These are phyloP conservation scores for Leccinum olivaceopallidum DNA, from an alignment of 768 basidiomycete species.

Conservation along the genomic window DNA sequence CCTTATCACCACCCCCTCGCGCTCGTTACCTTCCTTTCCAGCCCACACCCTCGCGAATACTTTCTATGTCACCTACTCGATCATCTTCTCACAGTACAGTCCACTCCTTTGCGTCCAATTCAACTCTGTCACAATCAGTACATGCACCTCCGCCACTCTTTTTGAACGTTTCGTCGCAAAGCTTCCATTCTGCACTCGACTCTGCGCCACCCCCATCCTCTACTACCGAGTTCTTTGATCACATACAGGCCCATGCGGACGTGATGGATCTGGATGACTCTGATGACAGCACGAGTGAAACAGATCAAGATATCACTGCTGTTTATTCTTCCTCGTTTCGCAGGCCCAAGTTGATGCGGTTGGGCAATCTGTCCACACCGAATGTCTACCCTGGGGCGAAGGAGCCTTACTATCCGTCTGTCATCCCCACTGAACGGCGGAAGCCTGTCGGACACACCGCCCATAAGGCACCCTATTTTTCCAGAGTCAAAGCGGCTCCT, in stretches of 20 bases:
- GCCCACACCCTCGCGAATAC: slow-evolving; percentile 17
- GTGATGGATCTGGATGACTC: slow-evolving; percentile 75
- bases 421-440: slow-evolving; percentile 38
- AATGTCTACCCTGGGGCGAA: slow-evolving; percentile 49
- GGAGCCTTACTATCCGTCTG: slow-evolving; percentile 37
- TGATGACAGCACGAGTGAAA: slow-evolving; percentile 43
- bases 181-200: slow-evolving; percentile 47
- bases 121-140: slow-evolving; percentile 23
- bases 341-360: slow-evolving; percentile 51
- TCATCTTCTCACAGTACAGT: slow-evolving; percentile 33
- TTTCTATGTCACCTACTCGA: slow-evolving; percentile 20
- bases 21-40: slow-evolving; percentile 20
- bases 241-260: slow-evolving; percentile 65
- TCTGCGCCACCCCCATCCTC: slow-evolving; percentile 67
- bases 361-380: slow-evolving; percentile 72
- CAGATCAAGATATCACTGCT: slow-evolving; percentile 37
- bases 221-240: slow-evolving; percentile 74
- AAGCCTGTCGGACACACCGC: slow-evolving; percentile 57
- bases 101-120: slow-evolving; percentile 32
- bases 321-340: slow-evolving; percentile 31
- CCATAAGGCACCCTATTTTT: slow-evolving; percentile 44
- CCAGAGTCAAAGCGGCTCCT: slow-evolving; percentile 40
- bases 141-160: slow-evolving; percentile 31
- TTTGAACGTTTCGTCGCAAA: slow-evolving; percentile 48
- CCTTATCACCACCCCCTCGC: slow-evolving; percentile 56